phyloP scores from a whole-genome alignment of 108 stramenopile species.

The Skeletonema tropicum region DNA sequence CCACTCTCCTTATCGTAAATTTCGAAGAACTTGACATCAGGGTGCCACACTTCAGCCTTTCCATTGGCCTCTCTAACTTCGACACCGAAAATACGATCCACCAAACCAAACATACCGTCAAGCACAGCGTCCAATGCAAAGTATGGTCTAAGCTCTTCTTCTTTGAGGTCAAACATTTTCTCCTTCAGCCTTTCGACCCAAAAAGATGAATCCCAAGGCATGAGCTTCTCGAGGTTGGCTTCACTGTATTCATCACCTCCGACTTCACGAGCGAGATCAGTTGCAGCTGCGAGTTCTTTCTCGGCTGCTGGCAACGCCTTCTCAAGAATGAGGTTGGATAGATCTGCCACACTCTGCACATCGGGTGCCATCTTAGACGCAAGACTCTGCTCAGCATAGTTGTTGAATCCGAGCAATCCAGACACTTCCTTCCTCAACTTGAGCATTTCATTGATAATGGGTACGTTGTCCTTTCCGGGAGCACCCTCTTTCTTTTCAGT shows the following conservation, averaged over 20 bases:
- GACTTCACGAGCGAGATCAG: slow-evolving; percentile 70
- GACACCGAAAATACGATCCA: slow-evolving; percentile 91
- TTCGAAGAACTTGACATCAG: slow-evolving; percentile 95
- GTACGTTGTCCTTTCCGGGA: slow-evolving; percentile 85
- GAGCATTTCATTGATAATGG: slow-evolving; percentile 91
- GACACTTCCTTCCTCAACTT: slow-evolving; percentile 83
- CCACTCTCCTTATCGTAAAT: slow-evolving; percentile 83
- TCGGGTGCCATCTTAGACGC: slow-evolving; percentile 95
- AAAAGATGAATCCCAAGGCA: slow-evolving; percentile 91
- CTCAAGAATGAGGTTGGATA: slow-evolving; percentile 89
- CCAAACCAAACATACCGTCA: slow-evolving; percentile 92
- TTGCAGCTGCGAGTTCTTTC: slow-evolving; percentile 89
- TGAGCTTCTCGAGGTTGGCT: slow-evolving; percentile 71
- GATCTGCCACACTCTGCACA: slow-evolving; percentile 81
- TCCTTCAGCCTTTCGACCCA: slow-evolving; percentile 98
- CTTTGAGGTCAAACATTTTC: slow-evolving; percentile 89
- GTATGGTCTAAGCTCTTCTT: slow-evolving; percentile 97
- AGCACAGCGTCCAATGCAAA: slow-evolving; percentile 94
- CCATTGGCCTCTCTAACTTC: slow-evolving; percentile 87
- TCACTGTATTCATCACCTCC: slow-evolving; percentile 86
- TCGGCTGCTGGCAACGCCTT: slow-evolving; percentile 94
- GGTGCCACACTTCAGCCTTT: slow-evolving; percentile 94
- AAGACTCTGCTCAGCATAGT: slow-evolving; percentile 85
- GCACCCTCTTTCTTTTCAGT: slow-evolving; percentile 34
- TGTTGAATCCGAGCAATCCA: slow-evolving; percentile 87